Base-by-base conservation (phyloP, 306 rosid genomes). In the Biancaea sappan region DNA sequence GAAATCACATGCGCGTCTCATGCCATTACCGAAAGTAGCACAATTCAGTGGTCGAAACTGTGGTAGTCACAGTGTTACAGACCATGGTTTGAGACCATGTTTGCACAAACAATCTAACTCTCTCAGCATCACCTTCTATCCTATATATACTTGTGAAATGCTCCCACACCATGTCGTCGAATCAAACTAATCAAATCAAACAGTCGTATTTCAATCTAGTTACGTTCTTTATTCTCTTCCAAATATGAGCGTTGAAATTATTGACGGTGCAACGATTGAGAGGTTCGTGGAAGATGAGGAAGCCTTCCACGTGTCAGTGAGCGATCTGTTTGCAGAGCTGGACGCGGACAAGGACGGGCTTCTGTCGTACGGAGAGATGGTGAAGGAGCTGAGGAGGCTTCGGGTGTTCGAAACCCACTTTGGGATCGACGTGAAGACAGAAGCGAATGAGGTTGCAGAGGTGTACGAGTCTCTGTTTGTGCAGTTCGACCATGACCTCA, bases 391-490 rank as follows among this genome's bases (percentile, higher is more conserved):
- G 22, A 78, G 79, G 69, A 74, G 88, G 16, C 78, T 87, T 59
- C 77, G 88, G 67, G 84, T 87, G 16, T 81, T 89, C 0, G 94
- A 89, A 69, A 87, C 84, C 1, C 91, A 87, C 69, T 87, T 79
- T 7, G 94, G 94, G 11, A 37, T 85, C 2, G 94, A 85, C 12
- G 86, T 69, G 59, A 81, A 85, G 77, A 75, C 66, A 0, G 84
- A 85, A 7, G 86, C 89, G 0, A 78, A 52, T 0, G 91, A 89
- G 70, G 54, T 77, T 12, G 75, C 87, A 22, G 75, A 53, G 32
- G 87, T 83, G 13, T 87, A 85, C 10, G 74, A 48, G 18, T 83
- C 89, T 0, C 53, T 89, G 37, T 89, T 89, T 28, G 22, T 60
- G 24, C 91, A 64, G 48, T 89, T 87, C 4, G 94, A 84, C 66